Conservation (phyloP, 139 green algal genomes). For the Chlamydomonas sp. region DNA sequence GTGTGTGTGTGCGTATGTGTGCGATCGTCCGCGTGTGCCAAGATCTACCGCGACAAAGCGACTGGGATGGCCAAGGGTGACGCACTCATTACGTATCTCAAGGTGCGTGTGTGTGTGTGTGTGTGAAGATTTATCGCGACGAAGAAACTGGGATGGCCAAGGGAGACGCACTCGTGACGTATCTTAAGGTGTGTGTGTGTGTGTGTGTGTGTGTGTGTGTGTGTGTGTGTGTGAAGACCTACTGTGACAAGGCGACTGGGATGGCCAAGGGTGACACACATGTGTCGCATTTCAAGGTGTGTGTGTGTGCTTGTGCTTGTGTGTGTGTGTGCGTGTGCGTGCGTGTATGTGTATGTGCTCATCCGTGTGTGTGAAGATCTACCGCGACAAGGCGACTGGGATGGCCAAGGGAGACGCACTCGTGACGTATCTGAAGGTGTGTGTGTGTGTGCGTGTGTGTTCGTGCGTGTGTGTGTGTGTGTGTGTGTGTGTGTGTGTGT, state of each 20-base stretch:
- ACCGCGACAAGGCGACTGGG: conserved; percentile 27
- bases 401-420: conserved; percentile 79
- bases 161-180: conserved; percentile 83
- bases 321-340: too few species aligned
- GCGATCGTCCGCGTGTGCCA: conserved; percentile 75
- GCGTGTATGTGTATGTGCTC: too few species aligned
- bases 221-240: too few species aligned
- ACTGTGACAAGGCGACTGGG: conserved; percentile 50
- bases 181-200: conserved; percentile 77
- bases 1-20: conserved; percentile 41
- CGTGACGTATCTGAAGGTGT: conserved; percentile 80
- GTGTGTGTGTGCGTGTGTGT: too few species aligned
- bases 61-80: conserved; percentile 74
- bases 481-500: too few species aligned
- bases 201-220: too few species aligned
- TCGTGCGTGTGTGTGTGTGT: too few species aligned
- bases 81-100: conserved; percentile 83
- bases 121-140: too few species aligned
- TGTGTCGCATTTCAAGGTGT: conserved; percentile 77
- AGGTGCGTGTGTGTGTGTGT: too few species aligned
- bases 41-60: conserved; percentile 54
- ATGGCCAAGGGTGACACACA: conserved; percentile 82
- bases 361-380: too few species aligned
- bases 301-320: too few species aligned
- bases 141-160: conserved; percentile 50